phyloP scores from a whole-genome alignment of 176 grass and related monocot genomes.

The Cenchrus purpureus region DNA sequence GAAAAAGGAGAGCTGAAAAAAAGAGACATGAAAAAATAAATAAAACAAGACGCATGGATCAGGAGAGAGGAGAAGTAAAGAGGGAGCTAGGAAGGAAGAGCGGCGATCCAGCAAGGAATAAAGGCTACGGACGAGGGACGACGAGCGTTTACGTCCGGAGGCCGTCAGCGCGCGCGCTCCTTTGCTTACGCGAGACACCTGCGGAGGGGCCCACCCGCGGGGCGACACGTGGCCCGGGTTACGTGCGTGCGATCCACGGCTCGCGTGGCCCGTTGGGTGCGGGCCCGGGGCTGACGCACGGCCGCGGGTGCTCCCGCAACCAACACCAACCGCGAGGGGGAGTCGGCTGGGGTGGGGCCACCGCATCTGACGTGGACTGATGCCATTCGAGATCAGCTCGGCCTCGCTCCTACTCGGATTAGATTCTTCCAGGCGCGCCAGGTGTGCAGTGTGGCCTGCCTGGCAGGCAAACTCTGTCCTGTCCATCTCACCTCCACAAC shows the following conservation, averaged over 20 bases:
- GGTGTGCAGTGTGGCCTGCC: background rate
- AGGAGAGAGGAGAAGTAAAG: no score
- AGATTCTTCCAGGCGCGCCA: background rate
- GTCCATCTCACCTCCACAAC: background rate
- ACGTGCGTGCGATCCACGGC: conserved; percentile 11
- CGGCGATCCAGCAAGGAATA: background rate
- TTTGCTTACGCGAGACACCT: conserved; percentile 33
- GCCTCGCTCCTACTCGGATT: background rate
- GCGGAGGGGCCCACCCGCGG: background rate
- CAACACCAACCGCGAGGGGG: background rate
- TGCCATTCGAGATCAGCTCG: background rate
- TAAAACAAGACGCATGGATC: background rate
- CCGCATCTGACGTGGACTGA: conserved; percentile 11
- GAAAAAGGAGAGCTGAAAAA: background rate
- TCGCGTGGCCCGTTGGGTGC: background rate
- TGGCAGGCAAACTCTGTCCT: background rate
- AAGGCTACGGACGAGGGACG: background rate
- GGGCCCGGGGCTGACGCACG: background rate
- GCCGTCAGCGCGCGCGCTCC: background rate
- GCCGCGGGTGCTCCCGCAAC: background rate
- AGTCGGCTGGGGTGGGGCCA: background rate
- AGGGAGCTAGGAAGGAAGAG: background rate
- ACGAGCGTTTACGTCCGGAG: background rate
- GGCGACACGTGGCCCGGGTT: background rate
- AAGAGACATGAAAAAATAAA: background rate